These are phyloP conservation scores for Kwoniella bestiolae DNA, from an alignment of 768 basidiomycete species.

Conservation along the genomic window DNA sequence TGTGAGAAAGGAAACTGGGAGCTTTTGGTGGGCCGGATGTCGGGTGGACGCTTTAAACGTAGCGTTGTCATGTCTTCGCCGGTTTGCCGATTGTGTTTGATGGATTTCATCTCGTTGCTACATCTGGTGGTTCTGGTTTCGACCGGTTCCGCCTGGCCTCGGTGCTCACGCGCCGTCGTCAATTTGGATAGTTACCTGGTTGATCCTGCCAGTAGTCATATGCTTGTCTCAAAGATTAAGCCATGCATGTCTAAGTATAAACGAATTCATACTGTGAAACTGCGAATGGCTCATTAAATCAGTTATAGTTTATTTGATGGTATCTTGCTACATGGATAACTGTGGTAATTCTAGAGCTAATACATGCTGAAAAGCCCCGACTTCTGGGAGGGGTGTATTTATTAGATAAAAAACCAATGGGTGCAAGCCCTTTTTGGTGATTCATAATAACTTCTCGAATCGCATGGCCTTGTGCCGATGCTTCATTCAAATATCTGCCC, in stretches of 20 bases:
- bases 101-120: slow-evolving; percentile 5
- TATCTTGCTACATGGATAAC: slow-evolving; percentile 77
- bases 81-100: background rate
- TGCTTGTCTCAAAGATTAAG: slow-evolving; percentile 84
- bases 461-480: slow-evolving; percentile 73
- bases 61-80: background rate
- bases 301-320: slow-evolving; percentile 81
- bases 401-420: slow-evolving; percentile 73
- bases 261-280: slow-evolving; percentile 75
- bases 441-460: slow-evolving; percentile 77
- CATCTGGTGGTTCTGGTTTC: slow-evolving; percentile 1
- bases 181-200: slow-evolving; percentile 72
- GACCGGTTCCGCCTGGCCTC: background rate
- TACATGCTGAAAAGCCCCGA: slow-evolving; percentile 73
- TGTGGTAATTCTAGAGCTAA: slow-evolving; percentile 80
- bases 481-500: slow-evolving; percentile 73
- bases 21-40: slow-evolving; percentile 28
- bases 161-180: slow-evolving; percentile 16
- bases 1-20: slow-evolving; percentile 63
- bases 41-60: too few relatives aligned
- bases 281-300: slow-evolving; percentile 82
- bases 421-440: slow-evolving; percentile 63
- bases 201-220: slow-evolving; percentile 84
- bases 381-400: slow-evolving; percentile 74
- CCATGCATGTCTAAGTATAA: slow-evolving; percentile 82